Evolutionary conservation across 1,284 basidiomycete species (phyloP), one percentile per base, ranked within the genome.

Genomic region (Moesziomyces sp.): DNA sequence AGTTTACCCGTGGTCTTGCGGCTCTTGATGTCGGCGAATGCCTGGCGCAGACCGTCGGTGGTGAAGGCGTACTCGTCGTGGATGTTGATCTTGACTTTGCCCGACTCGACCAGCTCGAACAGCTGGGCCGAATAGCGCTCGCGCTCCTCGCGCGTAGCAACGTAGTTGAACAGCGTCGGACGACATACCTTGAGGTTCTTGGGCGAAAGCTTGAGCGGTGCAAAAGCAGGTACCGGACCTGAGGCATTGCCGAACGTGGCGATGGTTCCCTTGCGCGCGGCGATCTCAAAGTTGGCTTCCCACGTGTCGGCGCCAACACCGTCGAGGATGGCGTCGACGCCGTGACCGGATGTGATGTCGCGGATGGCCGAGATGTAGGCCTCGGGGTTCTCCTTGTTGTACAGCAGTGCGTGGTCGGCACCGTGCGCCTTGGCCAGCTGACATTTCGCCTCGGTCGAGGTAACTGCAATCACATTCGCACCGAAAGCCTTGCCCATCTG

Each of bases 201-300:
- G 70, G 90, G 87, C 0, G 88, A 87, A 21, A 97, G 68, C 79
- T 90, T 91, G 62, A 93, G 86, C 0, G 91, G 88, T 2, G 90
- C 85, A 79, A 96, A 90, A 0, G 92, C 77, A 11, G 85, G 74
- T 10, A 84, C 83, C 13, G 91, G 85, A 3, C 94, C 95, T 13
- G 92, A 94, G 0, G 95, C 93, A 82, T 97, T 97, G 0, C 96
- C 96, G 55, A 94, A 90, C 10, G 90, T 91, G n/a, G 95, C 91
- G 42, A 98, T 85, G 4, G 86, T 87, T 7, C 78, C 81, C 47
- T 81, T 81, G 18, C 77, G 71, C 11, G 79, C 77, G 62, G 93
- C 87, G 81, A 94, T 87, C 80, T 90, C 88, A 84, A 96, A 93
- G 86, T 95, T 88, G 74, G 88, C 88, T 38, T 81, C 81, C 69